phyloP scores from a whole-genome alignment of 2,329 filamentous ascomycete genomes.

The Sarocladium kiliense region DNA sequence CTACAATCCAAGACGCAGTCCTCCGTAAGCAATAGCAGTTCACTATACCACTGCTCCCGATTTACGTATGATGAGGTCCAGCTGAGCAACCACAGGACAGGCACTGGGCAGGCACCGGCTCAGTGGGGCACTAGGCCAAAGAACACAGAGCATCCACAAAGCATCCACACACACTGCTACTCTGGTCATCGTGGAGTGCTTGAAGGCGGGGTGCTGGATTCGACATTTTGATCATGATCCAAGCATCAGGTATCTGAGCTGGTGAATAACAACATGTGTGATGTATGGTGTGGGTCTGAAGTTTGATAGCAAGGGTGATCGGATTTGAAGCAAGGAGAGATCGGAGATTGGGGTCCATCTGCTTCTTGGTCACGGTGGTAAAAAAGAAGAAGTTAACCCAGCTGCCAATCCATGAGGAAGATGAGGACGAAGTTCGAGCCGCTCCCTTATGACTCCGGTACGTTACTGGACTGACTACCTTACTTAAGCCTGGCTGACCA shows the following conservation, averaged over 20 bases:
- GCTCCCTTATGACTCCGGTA: too few relatives aligned
- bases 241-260: not conserved
- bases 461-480: too few relatives aligned
- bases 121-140: not conserved
- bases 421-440: not conserved
- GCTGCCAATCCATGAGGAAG: too few relatives aligned
- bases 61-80: not conserved
- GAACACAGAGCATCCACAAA: not conserved
- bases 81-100: not conserved
- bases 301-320: too few relatives aligned
- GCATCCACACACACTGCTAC: not conserved
- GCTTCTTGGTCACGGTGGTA: not conserved
- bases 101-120: slow-evolving; percentile 2
- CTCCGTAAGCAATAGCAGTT: not conserved
- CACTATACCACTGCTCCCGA: too few relatives aligned
- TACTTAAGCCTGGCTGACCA: too few relatives aligned
- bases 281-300: not conserved
- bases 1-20: not conserved
- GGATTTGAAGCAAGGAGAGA: not conserved
- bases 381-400: too few relatives aligned
- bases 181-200: not conserved
- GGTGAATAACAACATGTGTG: not conserved
- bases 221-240: not conserved
- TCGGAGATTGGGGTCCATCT: not conserved
- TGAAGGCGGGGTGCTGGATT: not conserved